A percentile compares a stretch with the other conserved stretches of the same genome.
Evolutionary conservation across 192 early-diverging fungal species (phyloP).

Genomic region (Cladochytrium replicatum): DNA sequence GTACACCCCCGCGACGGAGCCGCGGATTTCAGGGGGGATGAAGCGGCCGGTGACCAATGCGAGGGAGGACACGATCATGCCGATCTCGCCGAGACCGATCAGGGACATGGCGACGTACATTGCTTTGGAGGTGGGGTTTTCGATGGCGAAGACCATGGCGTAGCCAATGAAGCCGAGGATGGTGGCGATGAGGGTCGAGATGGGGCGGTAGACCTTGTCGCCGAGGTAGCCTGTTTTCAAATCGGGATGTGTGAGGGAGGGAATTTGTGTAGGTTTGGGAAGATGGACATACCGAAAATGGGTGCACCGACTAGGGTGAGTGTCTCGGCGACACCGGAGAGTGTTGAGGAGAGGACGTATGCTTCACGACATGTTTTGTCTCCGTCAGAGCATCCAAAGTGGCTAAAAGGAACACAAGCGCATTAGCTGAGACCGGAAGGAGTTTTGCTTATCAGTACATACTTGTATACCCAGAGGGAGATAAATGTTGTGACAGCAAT

Average conservation of each 20-base stretch:
- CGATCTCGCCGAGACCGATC: conserved; percentile 53
- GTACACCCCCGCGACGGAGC: conserved; percentile 51
- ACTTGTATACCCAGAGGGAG: conserved; percentile 43
- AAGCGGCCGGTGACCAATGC: conserved; percentile 43
- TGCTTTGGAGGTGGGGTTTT: conserved; percentile 29
- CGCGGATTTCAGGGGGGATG: conserved; percentile 39
- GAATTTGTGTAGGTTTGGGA: not conserved
- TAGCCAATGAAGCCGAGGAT: conserved; percentile 41
- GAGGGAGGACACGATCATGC: conserved; percentile 56
- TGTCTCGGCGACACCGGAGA: conserved; percentile 52
- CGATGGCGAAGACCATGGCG: conserved; percentile 35
- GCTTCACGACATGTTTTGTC: conserved; percentile 28
- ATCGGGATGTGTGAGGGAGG: not conserved
- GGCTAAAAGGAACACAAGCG: not conserved
- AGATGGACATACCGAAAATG: conserved; percentile 42
- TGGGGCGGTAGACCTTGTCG: conserved; percentile 25
- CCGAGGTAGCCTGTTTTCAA: conserved; percentile 13
- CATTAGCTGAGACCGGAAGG: not conserved
- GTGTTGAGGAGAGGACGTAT: conserved; percentile 25
- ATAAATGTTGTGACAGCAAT: conserved; percentile 60
- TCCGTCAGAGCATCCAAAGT: not conserved
- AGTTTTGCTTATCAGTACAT: too few species aligned
- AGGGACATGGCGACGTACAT: conserved; percentile 33
- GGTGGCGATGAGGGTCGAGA: conserved; percentile 30
- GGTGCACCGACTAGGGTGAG: conserved; percentile 54